These are phyloP conservation scores for Raddia guianensis DNA, from an alignment of 176 grass and related monocot genomes.

Conservation along the genomic window DNA sequence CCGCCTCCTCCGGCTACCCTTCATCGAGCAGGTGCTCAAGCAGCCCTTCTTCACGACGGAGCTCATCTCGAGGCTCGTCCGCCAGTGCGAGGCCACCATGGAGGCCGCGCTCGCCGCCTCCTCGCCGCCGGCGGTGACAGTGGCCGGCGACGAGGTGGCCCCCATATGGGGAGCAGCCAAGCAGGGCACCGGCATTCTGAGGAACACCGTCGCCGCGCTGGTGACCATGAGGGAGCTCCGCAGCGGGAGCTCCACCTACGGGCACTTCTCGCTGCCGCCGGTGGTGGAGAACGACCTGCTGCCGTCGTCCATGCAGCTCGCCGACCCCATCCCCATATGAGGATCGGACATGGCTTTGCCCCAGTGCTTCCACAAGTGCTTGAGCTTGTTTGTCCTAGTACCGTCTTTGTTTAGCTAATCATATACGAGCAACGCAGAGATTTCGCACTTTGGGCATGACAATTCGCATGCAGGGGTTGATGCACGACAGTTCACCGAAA, in stretches of 20 bases:
- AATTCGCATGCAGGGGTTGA: neutral
- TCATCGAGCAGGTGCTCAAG: conserved; percentile 66
- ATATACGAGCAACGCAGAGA: neutral
- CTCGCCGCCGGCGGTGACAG: neutral
- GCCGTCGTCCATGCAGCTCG: conserved; percentile 43
- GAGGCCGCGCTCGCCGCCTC: conserved; percentile 48
- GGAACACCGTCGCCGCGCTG: conserved; percentile 63
- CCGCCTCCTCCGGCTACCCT: conserved; percentile 56
- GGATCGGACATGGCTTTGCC: no score
- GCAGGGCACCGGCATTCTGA: conserved; percentile 70
- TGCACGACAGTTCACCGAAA: neutral
- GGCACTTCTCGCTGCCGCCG: conserved; percentile 71
- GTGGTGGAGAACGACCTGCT: conserved; percentile 48
- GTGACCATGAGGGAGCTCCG: conserved; percentile 68
- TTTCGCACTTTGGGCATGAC: neutral
- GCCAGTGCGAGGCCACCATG: conserved; percentile 68
- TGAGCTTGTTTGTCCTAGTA: no score
- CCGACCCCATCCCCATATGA: conserved; percentile 49
- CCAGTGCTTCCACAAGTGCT: neutral
- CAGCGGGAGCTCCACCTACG: conserved; percentile 67
- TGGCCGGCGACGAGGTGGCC: neutral
- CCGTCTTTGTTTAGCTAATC: no score
- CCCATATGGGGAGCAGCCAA: neutral
- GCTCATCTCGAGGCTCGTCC: conserved; percentile 66
- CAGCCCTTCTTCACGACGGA: conserved; percentile 95